A percentile compares a stretch with the other conserved stretches of the same genome.
Evolutionary conservation across 202 grass and related monocot species (phyloP).

Genomic region (Carex sylvatica): DNA sequence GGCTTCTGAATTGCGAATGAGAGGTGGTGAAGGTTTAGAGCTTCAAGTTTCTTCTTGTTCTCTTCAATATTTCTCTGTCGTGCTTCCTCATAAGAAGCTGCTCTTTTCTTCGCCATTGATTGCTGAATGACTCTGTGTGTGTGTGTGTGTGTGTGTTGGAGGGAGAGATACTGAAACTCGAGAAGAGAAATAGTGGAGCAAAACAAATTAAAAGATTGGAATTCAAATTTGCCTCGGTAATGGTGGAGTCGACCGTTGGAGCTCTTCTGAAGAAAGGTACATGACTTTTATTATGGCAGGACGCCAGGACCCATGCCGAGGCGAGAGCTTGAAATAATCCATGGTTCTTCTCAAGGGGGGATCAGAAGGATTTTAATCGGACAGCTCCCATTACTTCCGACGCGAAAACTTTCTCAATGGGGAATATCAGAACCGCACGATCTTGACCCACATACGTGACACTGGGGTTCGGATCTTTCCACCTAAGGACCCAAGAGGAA

Average conservation of each 20-base stretch:
- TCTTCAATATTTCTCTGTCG: constrained; percentile 63
- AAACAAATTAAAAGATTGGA: not conserved
- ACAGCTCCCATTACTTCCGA: not conserved
- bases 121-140: not conserved
- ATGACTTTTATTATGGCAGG: not conserved
- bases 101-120: constrained; percentile 31
- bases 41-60: constrained; percentile 91
- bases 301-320: not conserved
- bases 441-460: no score
- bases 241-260: constrained; percentile 51
- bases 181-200: not conserved
- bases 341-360: no score
- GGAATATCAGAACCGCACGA: no score
- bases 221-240: not conserved
- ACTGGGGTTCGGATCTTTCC: no score
- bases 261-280: not conserved
- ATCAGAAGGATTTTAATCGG: not conserved
- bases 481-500: no score
- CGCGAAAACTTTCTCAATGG: no score
- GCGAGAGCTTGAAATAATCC: not conserved
- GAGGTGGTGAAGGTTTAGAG: constrained; percentile 72
- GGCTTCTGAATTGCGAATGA: constrained; percentile 35
- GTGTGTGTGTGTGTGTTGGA: not conserved
- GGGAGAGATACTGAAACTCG: not conserved
- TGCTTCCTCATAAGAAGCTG: constrained; percentile 65